These are phyloP conservation scores for Sonneratia alba DNA, from an alignment of 345 rosid genomes.

Conservation along the genomic window DNA sequence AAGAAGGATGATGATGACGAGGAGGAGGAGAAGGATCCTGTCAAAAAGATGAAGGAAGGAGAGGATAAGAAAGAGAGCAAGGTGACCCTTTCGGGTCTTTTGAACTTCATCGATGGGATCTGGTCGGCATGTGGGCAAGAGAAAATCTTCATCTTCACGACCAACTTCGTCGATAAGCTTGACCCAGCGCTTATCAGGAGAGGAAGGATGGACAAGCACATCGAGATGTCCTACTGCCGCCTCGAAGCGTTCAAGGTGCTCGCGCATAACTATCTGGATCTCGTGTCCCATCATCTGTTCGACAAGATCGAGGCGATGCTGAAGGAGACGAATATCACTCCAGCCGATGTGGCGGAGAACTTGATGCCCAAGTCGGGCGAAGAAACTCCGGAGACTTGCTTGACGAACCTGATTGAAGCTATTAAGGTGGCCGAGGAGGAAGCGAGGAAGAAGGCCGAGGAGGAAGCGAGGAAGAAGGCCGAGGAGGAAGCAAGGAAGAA, in stretches of 20 bases:
- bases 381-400: slow-evolving; percentile 3
- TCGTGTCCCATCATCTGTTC: slow-evolving; percentile 6
- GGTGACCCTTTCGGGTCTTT: slow-evolving; percentile 25
- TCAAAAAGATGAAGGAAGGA: slow-evolving; percentile 6
- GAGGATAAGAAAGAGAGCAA: slow-evolving; percentile 8
- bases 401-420: slow-evolving; percentile 10
- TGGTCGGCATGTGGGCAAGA: slow-evolving; percentile 30
- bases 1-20: slow-evolving; percentile 4
- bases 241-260: slow-evolving; percentile 12
- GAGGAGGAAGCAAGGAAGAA: too few species aligned
- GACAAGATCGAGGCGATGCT: slow-evolving; percentile 1
- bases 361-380: slow-evolving; percentile 8
- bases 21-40: not conserved
- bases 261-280: slow-evolving; percentile 10
- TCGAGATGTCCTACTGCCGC: slow-evolving; percentile 16
- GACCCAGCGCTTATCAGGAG: slow-evolving; percentile 34
- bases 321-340: slow-evolving; percentile 7
- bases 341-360: slow-evolving; percentile 17
- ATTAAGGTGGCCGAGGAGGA: slow-evolving; percentile 2
- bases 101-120: slow-evolving; percentile 43
- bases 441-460: not conserved
- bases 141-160: slow-evolving; percentile 35
- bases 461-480: not conserved
- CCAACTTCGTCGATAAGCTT: slow-evolving; percentile 23
- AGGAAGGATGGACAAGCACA: slow-evolving; percentile 37